Conservation (phyloP, 2,329 filamentous ascomycete genomes). For the Paracoccidioides brasiliensis region DNA sequence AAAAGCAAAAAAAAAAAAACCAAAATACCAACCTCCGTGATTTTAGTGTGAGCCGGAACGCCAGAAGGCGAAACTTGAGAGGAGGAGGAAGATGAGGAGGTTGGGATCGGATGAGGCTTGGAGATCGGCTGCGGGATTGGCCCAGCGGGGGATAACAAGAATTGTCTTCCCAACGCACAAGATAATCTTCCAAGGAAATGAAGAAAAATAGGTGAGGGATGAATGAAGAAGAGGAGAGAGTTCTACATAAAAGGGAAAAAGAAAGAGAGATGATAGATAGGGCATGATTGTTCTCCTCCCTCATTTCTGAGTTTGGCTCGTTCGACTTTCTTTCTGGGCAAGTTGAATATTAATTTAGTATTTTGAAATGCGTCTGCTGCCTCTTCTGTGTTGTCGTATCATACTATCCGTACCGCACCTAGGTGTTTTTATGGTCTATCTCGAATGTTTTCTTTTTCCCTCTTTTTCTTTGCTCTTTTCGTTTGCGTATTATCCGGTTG, state of each 20-base stretch:
- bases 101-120: not conserved
- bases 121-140: not conserved
- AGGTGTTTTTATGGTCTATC: too few species aligned
- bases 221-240: not conserved
- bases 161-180: not conserved
- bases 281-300: not conserved
- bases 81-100: not conserved
- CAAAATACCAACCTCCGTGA: constrained; percentile 12
- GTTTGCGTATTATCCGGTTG: not conserved
- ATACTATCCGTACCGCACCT: too few species aligned
- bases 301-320: not conserved
- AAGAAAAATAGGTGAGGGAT: not conserved
- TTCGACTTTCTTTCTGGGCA: not conserved
- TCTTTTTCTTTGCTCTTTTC: not conserved
- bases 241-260: not conserved
- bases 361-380: too few species aligned
- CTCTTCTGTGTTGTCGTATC: too few species aligned
- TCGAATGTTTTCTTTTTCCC: not conserved
- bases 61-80: not conserved
- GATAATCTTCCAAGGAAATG: not conserved
- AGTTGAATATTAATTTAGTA: not conserved
- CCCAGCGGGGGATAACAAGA: not conserved
- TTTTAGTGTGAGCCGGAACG: constrained; percentile 15
- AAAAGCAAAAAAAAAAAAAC: not conserved
- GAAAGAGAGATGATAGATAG: not conserved